Evolutionary conservation across 2,329 filamentous ascomycete genomes (phyloP).

Genomic region (Alternaria conjuncta): DNA sequence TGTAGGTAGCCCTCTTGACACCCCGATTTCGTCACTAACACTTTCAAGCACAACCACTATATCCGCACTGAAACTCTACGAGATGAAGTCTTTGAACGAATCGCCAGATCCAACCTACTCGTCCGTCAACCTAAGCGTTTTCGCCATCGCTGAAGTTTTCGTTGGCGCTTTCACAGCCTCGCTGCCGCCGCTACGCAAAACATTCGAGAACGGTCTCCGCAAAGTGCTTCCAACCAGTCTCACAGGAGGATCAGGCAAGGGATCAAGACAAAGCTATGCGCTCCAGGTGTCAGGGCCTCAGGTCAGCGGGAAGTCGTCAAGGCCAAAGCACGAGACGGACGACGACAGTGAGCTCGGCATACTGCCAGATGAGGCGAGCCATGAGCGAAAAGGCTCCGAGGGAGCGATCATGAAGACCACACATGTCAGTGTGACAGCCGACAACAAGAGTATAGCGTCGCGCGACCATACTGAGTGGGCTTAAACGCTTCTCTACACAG

Average conservation of each 20-base stretch:
- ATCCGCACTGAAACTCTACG: constrained; percentile 34
- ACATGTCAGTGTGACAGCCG: constrained; percentile 18
- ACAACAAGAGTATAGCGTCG: constrained; percentile 10
- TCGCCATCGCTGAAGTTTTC: constrained; percentile 33
- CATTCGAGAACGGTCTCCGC: constrained; percentile 28
- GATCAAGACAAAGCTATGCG: constrained; percentile 23
- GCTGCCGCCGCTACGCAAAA: constrained; percentile 35
- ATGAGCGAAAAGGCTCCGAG: neutral
- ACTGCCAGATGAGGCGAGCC: constrained; percentile 7
- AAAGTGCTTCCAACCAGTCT: constrained; percentile 28
- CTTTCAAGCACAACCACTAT: constrained; percentile 29
- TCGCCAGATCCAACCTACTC: constrained; percentile 31
- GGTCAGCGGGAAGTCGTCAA: constrained; percentile 6
- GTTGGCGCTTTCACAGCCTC: constrained; percentile 35
- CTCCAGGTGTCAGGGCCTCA: constrained; percentile 18
- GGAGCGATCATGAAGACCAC: constrained; percentile 23
- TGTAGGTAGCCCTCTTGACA: constrained; percentile 14
- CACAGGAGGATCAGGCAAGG: constrained; percentile 17
- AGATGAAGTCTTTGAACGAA: constrained; percentile 28
- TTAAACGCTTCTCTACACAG: neutral
- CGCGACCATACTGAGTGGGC: constrained; percentile 16
- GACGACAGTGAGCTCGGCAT: constrained; percentile 27
- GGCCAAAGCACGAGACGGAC: constrained; percentile 14
- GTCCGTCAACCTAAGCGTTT: constrained; percentile 33
- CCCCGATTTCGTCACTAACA: neutral